phyloP scores from a whole-genome alignment of 2,329 filamentous ascomycete genomes.

The Juglanconis juglandina region DNA sequence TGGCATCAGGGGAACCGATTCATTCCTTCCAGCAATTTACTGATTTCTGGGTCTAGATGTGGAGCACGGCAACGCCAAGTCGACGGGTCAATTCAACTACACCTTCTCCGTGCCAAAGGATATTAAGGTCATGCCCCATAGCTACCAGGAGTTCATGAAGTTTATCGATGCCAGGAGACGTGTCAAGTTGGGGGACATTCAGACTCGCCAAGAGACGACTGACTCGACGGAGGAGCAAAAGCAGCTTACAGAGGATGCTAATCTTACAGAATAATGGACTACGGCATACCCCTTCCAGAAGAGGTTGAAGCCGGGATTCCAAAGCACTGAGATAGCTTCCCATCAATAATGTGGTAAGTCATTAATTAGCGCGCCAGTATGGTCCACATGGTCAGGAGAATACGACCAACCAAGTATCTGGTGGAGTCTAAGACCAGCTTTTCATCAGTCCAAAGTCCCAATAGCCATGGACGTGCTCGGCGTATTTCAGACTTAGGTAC shows the following conservation, averaged over 20 bases:
- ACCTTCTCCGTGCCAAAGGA: constrained; percentile 45
- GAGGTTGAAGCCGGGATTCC: no score
- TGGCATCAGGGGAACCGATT: background rate
- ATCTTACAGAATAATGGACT: constrained; percentile 14
- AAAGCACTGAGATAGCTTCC: no score
- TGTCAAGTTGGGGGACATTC: constrained; percentile 30
- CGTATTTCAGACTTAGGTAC: no score
- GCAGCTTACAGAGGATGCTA: constrained; percentile 8
- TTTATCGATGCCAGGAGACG: constrained; percentile 41
- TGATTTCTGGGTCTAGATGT: constrained; percentile 43
- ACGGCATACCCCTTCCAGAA: background rate
- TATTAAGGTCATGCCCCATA: constrained; percentile 35
- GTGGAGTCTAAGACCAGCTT: no score
- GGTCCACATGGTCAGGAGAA: no score
- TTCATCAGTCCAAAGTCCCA: no score
- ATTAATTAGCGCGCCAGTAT: no score
- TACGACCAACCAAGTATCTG: no score
- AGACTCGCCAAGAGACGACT: constrained; percentile 16
- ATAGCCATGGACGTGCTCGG: no score
- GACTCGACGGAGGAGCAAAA: constrained; percentile 4
- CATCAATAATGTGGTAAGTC: no score
- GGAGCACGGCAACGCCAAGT: constrained; percentile 56
- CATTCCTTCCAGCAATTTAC: background rate
- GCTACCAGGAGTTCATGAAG: constrained; percentile 41
- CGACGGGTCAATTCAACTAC: constrained; percentile 74